Base-by-base conservation (phyloP, 2,329 filamentous ascomycete species). In the Paracamarosporium sp. region DNA sequence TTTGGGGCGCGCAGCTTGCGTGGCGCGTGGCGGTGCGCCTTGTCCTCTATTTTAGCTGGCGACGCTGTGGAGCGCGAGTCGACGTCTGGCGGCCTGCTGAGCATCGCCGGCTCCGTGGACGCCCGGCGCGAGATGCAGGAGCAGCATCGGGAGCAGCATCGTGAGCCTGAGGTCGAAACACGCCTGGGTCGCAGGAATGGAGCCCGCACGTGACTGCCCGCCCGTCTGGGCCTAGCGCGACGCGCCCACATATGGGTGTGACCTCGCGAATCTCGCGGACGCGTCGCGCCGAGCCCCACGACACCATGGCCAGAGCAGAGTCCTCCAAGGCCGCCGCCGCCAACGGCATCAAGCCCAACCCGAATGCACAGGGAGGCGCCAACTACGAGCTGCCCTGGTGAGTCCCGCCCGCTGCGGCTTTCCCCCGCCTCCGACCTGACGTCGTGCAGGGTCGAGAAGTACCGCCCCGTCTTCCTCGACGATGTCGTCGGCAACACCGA, bases 401-500 rank as follows among this genome's bases (percentile, higher is more conserved):
- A 57, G 76, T 66, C 3, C 38, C 17, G 50, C 12, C 33, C 12
- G 24, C 27, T 25, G 47, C 2, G 43, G 45, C 33, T 45, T n/a
- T 35, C 24, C 25, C 33, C 24, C n/a, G 68, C 69, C 25, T 71
- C n/a, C 63, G 17, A 17, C 8, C 11, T 20, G 25, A 51, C 15
- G 43, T 24, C 36, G 13, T 22, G 25, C 50, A 97, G 94, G 95
- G 95, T 99, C 60, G 95, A 99, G 80, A 99, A 99, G 78, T 99
- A 98, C 81, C 87, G 95, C 36, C 95, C 95, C 1, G 86, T 96
- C 52, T 96, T 96, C 78, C 88, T 99, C 28, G 93, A 98, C 79
- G 94, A 99, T 80, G 89, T 99, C 52, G 95, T 99, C 53, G 95
- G 95, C 72, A 99, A 99, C 78, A 96, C 92, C 20, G 95, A 99